phyloP scores from a whole-genome alignment of 2,329 filamentous ascomycete species.

The Endoconidiophora laricicola region DNA sequence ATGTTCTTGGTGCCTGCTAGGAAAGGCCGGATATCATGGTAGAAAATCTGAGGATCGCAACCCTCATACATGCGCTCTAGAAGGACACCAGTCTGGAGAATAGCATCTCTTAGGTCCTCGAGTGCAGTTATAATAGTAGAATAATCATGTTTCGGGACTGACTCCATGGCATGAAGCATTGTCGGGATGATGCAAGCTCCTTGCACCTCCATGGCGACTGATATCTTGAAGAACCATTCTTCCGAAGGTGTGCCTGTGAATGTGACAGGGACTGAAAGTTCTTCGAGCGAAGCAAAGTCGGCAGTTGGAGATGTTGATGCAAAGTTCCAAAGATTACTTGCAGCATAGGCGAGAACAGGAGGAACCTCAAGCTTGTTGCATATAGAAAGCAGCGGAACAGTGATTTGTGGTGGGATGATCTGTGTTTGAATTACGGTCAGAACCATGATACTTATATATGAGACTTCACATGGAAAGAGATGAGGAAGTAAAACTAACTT shows the following conservation, averaged over 20 bases:
- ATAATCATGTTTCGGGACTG: slow-evolving; percentile 54
- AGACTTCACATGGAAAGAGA: neutral
- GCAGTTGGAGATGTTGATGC: slow-evolving; percentile 76
- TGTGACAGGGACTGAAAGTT: slow-evolving; percentile 71
- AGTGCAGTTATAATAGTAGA: slow-evolving; percentile 57
- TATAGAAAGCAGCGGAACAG: slow-evolving; percentile 63
- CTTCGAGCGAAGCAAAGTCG: slow-evolving; percentile 64
- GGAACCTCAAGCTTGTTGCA: slow-evolving; percentile 69
- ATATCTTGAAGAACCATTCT: slow-evolving; percentile 98
- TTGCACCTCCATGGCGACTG: slow-evolving; percentile 84
- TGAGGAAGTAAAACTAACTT: neutral
- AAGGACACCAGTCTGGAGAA: slow-evolving; percentile 66
- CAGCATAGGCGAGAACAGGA: slow-evolving; percentile 85
- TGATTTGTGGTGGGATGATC: slow-evolving; percentile 61
- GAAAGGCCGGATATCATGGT: slow-evolving; percentile 84
- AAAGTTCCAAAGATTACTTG: slow-evolving; percentile 90
- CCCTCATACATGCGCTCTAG: slow-evolving; percentile 85
- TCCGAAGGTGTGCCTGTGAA: slow-evolving; percentile 92
- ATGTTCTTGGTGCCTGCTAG: slow-evolving; percentile 96
- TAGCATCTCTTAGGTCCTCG: slow-evolving; percentile 62
- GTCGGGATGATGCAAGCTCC: slow-evolving; percentile 73
- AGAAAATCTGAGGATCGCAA: slow-evolving; percentile 89
- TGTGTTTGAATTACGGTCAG: slow-evolving; percentile 20
- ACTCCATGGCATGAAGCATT: slow-evolving; percentile 74
- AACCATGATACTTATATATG: no score